Conservation (phyloP, 2,329 filamentous ascomycete genomes). For the Botrytis fragariae region DNA sequence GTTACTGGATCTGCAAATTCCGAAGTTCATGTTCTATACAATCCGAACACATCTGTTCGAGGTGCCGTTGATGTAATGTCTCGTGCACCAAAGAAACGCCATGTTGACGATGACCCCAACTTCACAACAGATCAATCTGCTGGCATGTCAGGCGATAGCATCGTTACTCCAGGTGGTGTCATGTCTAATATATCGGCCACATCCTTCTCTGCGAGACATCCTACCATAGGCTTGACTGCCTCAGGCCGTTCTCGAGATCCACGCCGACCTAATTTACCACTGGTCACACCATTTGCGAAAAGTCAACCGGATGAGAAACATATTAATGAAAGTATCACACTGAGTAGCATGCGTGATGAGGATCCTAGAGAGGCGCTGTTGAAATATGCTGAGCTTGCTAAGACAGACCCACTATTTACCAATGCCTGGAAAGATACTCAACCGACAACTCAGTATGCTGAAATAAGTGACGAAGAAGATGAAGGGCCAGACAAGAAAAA, state of each 20-base stretch:
- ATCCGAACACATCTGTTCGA: slow-evolving; percentile 73
- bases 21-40: slow-evolving; percentile 87
- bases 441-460: slow-evolving; percentile 86
- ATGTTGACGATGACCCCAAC: slow-evolving; percentile 88
- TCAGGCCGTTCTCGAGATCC: slow-evolving; percentile 78
- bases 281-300: slow-evolving; percentile 85
- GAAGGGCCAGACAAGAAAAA: slow-evolving; percentile 61
- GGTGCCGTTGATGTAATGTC: slow-evolving; percentile 90
- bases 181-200: slow-evolving; percentile 49
- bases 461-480: slow-evolving; percentile 81
- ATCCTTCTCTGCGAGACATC: slow-evolving; percentile 58
- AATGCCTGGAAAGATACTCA: slow-evolving; percentile 91
- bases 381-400: slow-evolving; percentile 90
- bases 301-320: slow-evolving; percentile 86
- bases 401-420: slow-evolving; percentile 92
- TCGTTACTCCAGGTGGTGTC: slow-evolving; percentile 66
- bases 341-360: slow-evolving; percentile 92
- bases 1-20: slow-evolving; percentile 89
- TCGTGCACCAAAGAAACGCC: slow-evolving; percentile 87
- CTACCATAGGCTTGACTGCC: slow-evolving; percentile 71
- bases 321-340: slow-evolving; percentile 81
- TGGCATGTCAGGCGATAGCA: slow-evolving; percentile 79
- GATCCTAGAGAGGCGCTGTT: slow-evolving; percentile 90
- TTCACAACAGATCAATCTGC: slow-evolving; percentile 80
- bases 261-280: slow-evolving; percentile 77